Base-by-base conservation (phyloP, 1,284 basidiomycete genomes). In the Jaminaea rosea region DNA sequence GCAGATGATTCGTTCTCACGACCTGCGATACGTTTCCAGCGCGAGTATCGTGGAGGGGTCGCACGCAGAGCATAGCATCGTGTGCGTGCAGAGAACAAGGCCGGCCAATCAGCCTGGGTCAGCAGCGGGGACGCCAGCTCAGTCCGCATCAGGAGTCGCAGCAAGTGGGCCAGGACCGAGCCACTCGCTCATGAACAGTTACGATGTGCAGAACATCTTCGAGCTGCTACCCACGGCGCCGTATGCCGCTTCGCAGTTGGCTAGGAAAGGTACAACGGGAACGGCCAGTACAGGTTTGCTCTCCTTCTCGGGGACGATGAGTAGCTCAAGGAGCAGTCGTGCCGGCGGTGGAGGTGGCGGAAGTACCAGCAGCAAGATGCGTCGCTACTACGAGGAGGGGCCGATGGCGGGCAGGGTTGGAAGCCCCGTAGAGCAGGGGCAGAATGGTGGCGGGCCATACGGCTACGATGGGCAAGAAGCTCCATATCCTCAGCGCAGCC, bases 1-100 rank as follows among this genome's bases (percentile, higher is more conserved):
- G 0, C 92, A 97, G 75, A 89, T 96, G 73, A 87, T 96, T 58
- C 80, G 83, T 0, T 85, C 85, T 23, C 80, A 79, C 52, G 85
- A 94, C 63, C 79, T 94, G 19, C 82, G 86, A 15, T 88, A 86
- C 67, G 82, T 88, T 15, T 92, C 21, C 8, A 26, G 36, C 26
- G 17, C 21, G 7, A 47, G 34, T 21, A 21, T 36, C 34, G 34
- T 36, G 26, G 29, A 47, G 34, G 34, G 34, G n/a, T 36, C 34
- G n/a, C n/a, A 36, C n/a, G 34, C 34, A 21, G 34, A 36, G 9
- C 34, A 15, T 3, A 36, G 34, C 34, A 36, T 36, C 34, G 21
- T 36, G n/a, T 36, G 34, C 21, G 34, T 36, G 10, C 34, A 36
- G 34, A 15, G 34, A 15, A 36, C n/a, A 10, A 3, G 34, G 21